Percentiles rank a stretch among this genome's conserved stretches.
phyloP scores from a whole-genome alignment of 331 rosid species.

The Spiraea crenata region DNA sequence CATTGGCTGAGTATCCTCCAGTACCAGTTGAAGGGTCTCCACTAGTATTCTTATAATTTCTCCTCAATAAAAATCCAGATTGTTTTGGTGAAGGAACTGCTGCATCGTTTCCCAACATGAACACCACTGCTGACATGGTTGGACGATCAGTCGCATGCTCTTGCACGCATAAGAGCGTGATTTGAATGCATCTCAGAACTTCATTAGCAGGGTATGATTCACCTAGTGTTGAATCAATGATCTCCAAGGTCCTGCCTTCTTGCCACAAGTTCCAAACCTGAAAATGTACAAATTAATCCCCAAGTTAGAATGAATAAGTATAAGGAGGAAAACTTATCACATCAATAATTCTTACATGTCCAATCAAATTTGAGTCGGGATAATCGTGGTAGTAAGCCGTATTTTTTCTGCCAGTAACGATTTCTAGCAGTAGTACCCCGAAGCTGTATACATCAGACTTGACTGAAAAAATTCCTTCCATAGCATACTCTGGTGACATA shows the following conservation, averaged over 20 bases:
- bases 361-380: constrained; percentile 42
- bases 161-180: constrained; percentile 56
- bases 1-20: constrained; percentile 29
- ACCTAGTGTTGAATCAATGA: constrained; percentile 38
- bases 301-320: background rate
- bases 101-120: constrained; percentile 22
- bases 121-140: constrained; percentile 33
- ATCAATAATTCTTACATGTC: constrained; percentile 38
- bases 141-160: constrained; percentile 49
- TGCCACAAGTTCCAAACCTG: constrained; percentile 73
- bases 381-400: constrained; percentile 17
- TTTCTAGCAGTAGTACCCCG: constrained; percentile 52
- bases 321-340: background rate
- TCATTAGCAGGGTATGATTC: constrained; percentile 21
- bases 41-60: background rate
- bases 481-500: constrained; percentile 66
- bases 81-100: constrained; percentile 25
- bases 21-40: constrained; percentile 26
- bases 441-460: constrained; percentile 65
- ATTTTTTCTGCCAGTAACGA: constrained; percentile 49
- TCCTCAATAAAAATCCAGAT: constrained; percentile 30
- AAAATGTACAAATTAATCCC: background rate
- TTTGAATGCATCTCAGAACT: constrained; percentile 54
- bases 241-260: constrained; percentile 37
- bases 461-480: constrained; percentile 47